phyloP scores from a whole-genome alignment of 2,329 filamentous ascomycete species.

The Ceratocystis albifundus region DNA sequence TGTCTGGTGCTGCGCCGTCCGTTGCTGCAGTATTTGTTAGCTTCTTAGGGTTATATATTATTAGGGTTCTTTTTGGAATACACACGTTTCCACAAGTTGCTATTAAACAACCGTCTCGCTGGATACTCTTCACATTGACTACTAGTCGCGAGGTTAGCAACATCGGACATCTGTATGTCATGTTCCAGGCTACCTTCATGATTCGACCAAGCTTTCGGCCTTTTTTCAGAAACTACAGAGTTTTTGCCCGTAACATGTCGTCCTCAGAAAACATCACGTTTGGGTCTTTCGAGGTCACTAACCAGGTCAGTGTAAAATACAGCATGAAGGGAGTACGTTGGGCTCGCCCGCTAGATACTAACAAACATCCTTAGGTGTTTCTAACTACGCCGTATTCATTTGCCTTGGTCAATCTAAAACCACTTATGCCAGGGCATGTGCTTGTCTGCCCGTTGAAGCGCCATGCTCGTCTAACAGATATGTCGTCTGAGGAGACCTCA shows the following conservation, averaged over 20 bases:
- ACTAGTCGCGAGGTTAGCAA: neutral
- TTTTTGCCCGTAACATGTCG: constrained; percentile 15
- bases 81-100: constrained; percentile 5
- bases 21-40: neutral
- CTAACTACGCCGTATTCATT: constrained; percentile 67
- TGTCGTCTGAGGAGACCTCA: constrained; percentile 56
- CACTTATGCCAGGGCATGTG: constrained; percentile 83
- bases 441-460: constrained; percentile 64
- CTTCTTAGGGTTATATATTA: neutral
- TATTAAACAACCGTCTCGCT: neutral
- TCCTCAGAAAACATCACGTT: constrained; percentile 45
- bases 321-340: constrained; percentile 11
- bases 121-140: neutral
- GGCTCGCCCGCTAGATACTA: neutral
- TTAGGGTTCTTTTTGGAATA: neutral
- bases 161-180: neutral
- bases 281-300: constrained; percentile 63
- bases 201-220: neutral
- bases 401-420: constrained; percentile 90
- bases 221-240: neutral
- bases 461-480: constrained; percentile 63
- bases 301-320: constrained; percentile 44
- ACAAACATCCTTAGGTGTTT: constrained; percentile 56
- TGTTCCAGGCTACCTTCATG: neutral
- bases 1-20: too few species aligned